Evolutionary conservation across 2,329 filamentous ascomycete genomes (phyloP).

Genomic region (Epichloe coenophiala): DNA sequence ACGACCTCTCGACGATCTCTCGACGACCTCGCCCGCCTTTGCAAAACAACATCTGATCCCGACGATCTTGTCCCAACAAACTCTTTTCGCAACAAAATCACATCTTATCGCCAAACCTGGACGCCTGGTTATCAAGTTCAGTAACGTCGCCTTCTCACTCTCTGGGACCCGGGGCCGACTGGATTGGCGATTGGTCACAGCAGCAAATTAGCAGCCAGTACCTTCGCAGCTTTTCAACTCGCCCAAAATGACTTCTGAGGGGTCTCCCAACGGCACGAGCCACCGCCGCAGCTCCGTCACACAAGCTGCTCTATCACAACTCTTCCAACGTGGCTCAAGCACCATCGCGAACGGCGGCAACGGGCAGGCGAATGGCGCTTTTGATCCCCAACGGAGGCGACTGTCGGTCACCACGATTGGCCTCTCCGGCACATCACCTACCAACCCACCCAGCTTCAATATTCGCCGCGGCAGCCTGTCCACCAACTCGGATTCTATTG

Average conservation of each 20-base stretch:
- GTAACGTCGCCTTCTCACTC: background rate
- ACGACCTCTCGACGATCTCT: no score
- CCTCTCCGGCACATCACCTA: conserved; percentile 59
- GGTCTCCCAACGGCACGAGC: conserved; percentile 22
- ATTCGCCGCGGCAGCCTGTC: conserved; percentile 55
- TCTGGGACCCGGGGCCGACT: background rate
- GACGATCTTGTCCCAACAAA: background rate
- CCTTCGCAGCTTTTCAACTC: background rate
- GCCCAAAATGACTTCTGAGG: conserved; percentile 22
- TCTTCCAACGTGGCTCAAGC: conserved; percentile 46
- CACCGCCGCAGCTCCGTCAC: conserved; percentile 44
- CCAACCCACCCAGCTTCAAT: conserved; percentile 34
- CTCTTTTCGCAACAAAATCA: background rate
- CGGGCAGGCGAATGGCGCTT: conserved; percentile 26
- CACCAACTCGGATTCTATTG: conserved; percentile 51
- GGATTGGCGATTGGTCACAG: conserved; percentile 3
- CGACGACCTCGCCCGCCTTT: background rate
- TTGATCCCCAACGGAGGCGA: conserved; percentile 50
- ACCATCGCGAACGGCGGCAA: conserved; percentile 24
- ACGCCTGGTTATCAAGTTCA: background rate
- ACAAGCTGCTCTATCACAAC: conserved; percentile 40
- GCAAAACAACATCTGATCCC: background rate
- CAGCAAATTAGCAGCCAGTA: background rate
- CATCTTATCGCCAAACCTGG: background rate
- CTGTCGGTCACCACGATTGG: conserved; percentile 64